Conservation (phyloP, 2,329 filamentous ascomycete species). For the Alternaria triticina region DNA sequence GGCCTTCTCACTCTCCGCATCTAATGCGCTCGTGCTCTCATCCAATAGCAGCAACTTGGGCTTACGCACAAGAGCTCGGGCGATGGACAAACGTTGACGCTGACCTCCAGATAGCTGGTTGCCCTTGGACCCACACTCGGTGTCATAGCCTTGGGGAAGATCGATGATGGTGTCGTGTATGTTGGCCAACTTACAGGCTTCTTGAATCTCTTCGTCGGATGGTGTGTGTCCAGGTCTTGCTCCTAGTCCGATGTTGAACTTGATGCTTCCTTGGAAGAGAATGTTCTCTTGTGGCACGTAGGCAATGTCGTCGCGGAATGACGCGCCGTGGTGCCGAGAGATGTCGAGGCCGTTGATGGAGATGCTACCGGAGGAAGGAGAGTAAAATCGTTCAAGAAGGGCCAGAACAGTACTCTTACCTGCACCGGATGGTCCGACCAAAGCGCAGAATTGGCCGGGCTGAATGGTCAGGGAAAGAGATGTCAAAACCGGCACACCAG, state of each 20-base stretch:
- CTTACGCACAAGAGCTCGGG: conserved; percentile 52
- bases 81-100: conserved; percentile 52
- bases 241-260: conserved; percentile 55
- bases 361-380: conserved; percentile 57
- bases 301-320: conserved; percentile 54
- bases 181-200: conserved; percentile 71
- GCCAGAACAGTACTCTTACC: conserved; percentile 71
- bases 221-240: conserved; percentile 62
- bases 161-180: conserved; percentile 71
- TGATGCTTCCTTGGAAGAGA: conserved; percentile 57
- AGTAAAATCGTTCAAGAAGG: conserved; percentile 62
- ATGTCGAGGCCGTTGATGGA: conserved; percentile 60
- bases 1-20: conserved; percentile 52
- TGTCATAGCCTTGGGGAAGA: conserved; percentile 70
- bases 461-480: conserved; percentile 63
- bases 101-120: conserved; percentile 53
- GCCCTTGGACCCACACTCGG: conserved; percentile 53
- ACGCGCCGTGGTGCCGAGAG: conserved; percentile 44
- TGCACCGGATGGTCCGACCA: conserved; percentile 70
- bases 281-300: conserved; percentile 57
- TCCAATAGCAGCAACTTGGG: conserved; percentile 52
- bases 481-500: conserved; percentile 63
- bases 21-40: conserved; percentile 52
- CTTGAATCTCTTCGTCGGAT: conserved; percentile 66
- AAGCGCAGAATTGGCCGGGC: conserved; percentile 66